Base-by-base conservation (phyloP, 2,329 filamentous ascomycete species). In the Seiridium cupressi region DNA sequence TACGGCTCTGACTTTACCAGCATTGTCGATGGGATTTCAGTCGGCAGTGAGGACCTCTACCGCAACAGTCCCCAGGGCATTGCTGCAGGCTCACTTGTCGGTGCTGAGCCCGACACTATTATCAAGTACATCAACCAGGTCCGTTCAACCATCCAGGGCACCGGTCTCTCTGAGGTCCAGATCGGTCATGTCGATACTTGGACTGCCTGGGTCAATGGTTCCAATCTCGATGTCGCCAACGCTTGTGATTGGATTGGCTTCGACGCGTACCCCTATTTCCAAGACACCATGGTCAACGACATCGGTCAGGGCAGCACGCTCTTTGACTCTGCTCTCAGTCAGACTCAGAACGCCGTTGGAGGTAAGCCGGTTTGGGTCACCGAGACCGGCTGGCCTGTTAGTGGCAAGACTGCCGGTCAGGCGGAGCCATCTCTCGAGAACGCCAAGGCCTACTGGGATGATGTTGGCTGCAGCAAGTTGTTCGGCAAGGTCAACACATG, bases 171-270 rank as follows among this genome's bases (percentile, higher is more conserved):
- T 44, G 76, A 76, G 32, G 82, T 79, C 51, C 80, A 85, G 18
- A 80, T 96, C 62, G 92, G 92, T 57, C 93, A 96, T 76, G 92
- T 96, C 72, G 93, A 96, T 72, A 96, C 93, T 56, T 96, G 92
- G 92, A 92, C 89, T 42, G 86, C 85, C 57, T 93, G 87, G 81
- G 86, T 86, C 72, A 92, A 96, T 74, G 74, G 77, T 56, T 85
- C 88, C 70, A 96, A 94, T 83, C 75, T 77, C 54, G 85, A 82
- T 47, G 86, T 96, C 61, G 86, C 92, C 61, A 80, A 87, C 8
- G 85, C 84, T 46, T 77, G 82, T 63, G 92, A 96, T 79, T 96
- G 87, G 83, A 75, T 96, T 62, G 93, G 93, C 65, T 86, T 94
- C 73, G 92, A 96, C 72, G 89, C 88, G 18, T 96, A 95, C 84